A percentile compares a stretch with the other conserved stretches of the same genome.
phyloP scores from a whole-genome alignment of 257 asterid genomes.

The Eucommia ulmoides region DNA sequence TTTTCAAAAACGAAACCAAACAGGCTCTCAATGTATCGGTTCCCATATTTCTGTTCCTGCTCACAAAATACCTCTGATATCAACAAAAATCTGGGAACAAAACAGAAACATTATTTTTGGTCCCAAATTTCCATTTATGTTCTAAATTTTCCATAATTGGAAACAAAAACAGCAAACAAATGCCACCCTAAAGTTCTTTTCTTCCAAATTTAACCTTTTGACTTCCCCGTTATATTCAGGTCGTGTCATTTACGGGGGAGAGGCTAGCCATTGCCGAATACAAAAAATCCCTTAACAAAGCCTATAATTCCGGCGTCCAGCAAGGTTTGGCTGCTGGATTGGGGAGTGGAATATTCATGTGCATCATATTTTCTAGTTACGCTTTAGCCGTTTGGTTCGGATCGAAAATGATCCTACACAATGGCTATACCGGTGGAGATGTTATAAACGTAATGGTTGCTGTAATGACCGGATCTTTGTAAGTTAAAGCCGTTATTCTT shows the following conservation, averaged over 20 bases:
- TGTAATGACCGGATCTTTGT: neutral
- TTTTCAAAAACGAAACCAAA: too few relatives aligned
- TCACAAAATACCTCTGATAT: too few relatives aligned
- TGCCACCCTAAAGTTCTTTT: too few relatives aligned
- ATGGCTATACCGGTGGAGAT: neutral
- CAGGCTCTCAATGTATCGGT: too few relatives aligned
- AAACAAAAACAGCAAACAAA: too few relatives aligned
- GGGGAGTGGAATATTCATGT: neutral
- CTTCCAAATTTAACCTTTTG: neutral
- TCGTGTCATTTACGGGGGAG: conserved; percentile 1
- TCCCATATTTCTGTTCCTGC: too few relatives aligned
- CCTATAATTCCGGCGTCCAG: neutral
- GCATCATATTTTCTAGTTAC: neutral
- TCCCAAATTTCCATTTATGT: too few relatives aligned
- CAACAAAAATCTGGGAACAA: too few relatives aligned
- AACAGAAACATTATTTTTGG: too few relatives aligned
- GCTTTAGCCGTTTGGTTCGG: conserved; percentile 1
- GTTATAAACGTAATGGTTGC: neutral
- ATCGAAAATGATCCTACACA: neutral
- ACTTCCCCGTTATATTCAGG: neutral
- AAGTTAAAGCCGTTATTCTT: neutral
- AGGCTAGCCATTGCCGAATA: neutral
- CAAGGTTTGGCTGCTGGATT: neutral
- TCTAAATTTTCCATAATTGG: too few relatives aligned
- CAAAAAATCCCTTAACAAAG: neutral